Evolutionary conservation across 352 stramenopile genomes (phyloP).

Genomic region (Globisporangium perplexum): DNA sequence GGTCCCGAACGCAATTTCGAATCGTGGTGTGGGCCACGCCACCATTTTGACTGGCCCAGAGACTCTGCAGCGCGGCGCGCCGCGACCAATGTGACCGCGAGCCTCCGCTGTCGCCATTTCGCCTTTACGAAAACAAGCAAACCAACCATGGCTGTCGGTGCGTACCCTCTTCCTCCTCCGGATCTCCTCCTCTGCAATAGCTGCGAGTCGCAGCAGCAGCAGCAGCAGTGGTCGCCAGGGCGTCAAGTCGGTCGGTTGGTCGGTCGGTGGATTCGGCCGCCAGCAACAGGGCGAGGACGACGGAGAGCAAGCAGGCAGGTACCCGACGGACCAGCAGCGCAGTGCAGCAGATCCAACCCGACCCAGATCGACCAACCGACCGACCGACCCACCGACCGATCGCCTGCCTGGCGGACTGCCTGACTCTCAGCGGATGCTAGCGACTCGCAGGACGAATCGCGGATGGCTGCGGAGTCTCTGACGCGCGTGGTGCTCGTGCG

Average conservation of each 20-base stretch:
- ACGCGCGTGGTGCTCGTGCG: neutral
- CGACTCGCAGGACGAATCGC: neutral
- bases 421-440: neutral
- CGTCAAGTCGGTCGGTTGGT: neutral
- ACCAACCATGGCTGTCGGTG: constrained; percentile 84
- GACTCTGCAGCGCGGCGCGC: neutral
- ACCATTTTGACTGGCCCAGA: neutral
- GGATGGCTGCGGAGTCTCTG: neutral
- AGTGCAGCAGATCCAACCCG: neutral
- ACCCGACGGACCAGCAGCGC: neutral
- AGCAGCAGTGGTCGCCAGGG: constrained; percentile 1
- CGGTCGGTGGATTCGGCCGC: no score
- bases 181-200: no score
- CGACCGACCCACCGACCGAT: neutral
- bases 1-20: neutral
- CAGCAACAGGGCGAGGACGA: no score
- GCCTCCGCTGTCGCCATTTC: constrained; percentile 53
- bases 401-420: neutral
- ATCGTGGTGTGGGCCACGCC: neutral
- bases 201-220: neutral
- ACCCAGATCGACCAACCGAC: neutral
- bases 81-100: neutral
- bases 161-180: constrained; percentile 20
- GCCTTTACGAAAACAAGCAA: constrained; percentile 85
- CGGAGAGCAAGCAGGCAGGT: neutral